Evolutionary conservation across 169 alveolate species (phyloP), one percentile per base, ranked within the genome.

Genomic region (Plasmodium blacklocki): DNA sequence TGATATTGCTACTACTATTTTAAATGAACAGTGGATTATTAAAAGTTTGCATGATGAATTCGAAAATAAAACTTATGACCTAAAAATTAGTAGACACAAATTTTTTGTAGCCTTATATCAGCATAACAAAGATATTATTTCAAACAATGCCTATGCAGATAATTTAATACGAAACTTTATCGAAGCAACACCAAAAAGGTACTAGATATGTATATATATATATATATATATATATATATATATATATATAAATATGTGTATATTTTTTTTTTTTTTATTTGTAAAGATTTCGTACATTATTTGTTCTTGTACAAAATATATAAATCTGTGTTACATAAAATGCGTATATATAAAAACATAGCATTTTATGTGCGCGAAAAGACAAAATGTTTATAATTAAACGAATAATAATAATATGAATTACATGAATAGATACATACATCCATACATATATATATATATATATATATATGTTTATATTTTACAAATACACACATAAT

Each of bases 21-120:
- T 83, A 68, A 72, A 70, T 4, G 91, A 83, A 56, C 85, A 83
- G 14, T 83, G 91, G 91, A 49, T 83, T 18, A 43, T 83, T 21
- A 83, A 62, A 60, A 67, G 85, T 18, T 50, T 83, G 29, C 12
- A 32, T 19, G 58, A 29, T 19, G 39, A 23, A 26, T 68, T 56
- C 15, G 66, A 45, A 67, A 83, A 70, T 73, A 83, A 83, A 47
- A 68, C 56, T n/a, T 83, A 68, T 64, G 85, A 83, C 4, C 66
- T 83, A 0, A 83, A 83, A 62, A 83, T 68, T 58, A 54, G 56
- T 66, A 83, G 85, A 14, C 67, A 83, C 43, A 68, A 67, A n/a
- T 83, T 83, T 43, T 83, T 83, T 83, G 56, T 62, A 12, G 50
- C 47, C 5, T 60, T 83, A n/a, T 83, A 83, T 29, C 29, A 83